phyloP scores from a whole-genome alignment of 129 eudicot genomes.

The Arctium minus region DNA sequence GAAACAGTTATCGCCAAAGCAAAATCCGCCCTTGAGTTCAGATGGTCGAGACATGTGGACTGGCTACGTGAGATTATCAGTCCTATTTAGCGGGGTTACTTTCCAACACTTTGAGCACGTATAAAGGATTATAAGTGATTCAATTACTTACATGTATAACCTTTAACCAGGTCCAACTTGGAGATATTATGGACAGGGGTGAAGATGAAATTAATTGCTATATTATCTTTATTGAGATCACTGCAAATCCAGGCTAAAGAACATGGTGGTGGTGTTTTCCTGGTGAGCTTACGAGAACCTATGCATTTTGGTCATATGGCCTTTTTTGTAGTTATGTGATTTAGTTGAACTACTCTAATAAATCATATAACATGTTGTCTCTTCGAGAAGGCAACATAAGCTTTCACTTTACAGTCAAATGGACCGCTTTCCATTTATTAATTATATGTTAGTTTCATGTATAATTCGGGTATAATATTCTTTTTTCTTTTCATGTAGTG shows the following conservation, averaged over 20 bases:
- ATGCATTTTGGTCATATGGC: background rate
- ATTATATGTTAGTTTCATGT: too few relatives aligned
- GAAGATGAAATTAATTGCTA: too few relatives aligned
- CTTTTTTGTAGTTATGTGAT: background rate
- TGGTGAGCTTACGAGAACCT: conserved; percentile 37
- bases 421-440: background rate
- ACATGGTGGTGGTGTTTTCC: conserved; percentile 92
- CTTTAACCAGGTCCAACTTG: conserved; percentile 81
- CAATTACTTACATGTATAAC: background rate
- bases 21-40: conserved; percentile 69
- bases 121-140: background rate
- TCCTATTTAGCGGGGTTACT: background rate
- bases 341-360: background rate
- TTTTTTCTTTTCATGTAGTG: too few relatives aligned
- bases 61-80: conserved; percentile 28
- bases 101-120: background rate
- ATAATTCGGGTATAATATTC: too few relatives aligned
- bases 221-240: conserved; percentile 80
- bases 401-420: too few relatives aligned
- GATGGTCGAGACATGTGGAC: conserved; percentile 85
- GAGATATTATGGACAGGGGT: conserved; percentile 95
- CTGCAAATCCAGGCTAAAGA: conserved; percentile 89
- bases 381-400: too few relatives aligned
- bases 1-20: conserved; percentile 88
- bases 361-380: background rate